Conservation (phyloP, 108 stramenopile species). For the Cyclotella baltica region DNA sequence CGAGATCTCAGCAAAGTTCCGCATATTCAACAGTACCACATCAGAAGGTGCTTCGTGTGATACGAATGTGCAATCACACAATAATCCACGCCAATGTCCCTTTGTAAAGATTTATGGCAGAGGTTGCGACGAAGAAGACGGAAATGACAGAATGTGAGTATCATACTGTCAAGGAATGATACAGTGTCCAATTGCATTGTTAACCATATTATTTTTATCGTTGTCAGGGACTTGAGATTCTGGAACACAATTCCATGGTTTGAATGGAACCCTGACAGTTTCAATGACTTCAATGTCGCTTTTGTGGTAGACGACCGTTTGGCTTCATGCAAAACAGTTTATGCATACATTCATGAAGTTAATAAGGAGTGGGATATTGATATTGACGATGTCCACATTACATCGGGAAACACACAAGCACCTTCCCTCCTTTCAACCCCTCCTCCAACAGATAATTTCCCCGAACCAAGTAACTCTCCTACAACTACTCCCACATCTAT, state of each 20-base stretch:
- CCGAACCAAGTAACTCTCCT: constrained; percentile 11
- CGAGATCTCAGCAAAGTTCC: constrained; percentile 45
- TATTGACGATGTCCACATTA: constrained; percentile 44
- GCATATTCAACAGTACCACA: constrained; percentile 34
- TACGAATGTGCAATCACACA: constrained; percentile 29
- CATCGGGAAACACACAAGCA: neutral
- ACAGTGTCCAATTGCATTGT: neutral
- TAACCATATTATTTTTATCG: neutral
- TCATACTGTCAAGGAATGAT: neutral
- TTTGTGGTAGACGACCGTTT: constrained; percentile 39
- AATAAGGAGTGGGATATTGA: constrained; percentile 42
- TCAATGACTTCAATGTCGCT: constrained; percentile 38
- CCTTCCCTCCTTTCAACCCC: constrained; percentile 20
- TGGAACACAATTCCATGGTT: constrained; percentile 27
- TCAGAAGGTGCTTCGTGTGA: constrained; percentile 41
- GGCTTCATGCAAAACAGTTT: constrained; percentile 36
- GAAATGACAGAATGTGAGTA: neutral
- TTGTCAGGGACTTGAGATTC: constrained; percentile 34
- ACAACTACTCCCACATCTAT: constrained; percentile 33
- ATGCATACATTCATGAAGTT: constrained; percentile 43
- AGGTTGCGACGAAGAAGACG: constrained; percentile 23
- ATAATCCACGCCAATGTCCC: constrained; percentile 37
- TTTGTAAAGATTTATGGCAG: constrained; percentile 45
- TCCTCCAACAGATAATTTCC: constrained; percentile 19
- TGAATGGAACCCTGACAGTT: constrained; percentile 40